Evolutionary conservation across 495 filamentous ascomycete species (phyloP).

Genomic region (Penicillium simplicissimum): DNA sequence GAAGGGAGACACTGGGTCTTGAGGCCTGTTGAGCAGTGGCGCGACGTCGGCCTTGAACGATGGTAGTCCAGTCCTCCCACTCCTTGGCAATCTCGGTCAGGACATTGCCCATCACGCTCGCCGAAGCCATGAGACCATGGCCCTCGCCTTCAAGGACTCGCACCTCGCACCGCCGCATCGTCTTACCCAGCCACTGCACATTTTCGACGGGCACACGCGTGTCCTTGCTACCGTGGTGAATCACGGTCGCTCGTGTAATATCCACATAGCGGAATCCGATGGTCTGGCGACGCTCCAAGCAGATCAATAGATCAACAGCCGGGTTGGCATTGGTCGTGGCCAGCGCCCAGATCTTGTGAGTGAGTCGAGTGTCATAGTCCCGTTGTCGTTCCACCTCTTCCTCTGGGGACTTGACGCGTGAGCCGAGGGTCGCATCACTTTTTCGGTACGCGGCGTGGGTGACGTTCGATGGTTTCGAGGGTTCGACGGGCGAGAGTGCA

Average conservation of each 20-base stretch:
- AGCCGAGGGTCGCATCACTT: constrained; percentile 28
- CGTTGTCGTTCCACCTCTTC: constrained; percentile 67
- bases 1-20: constrained; percentile 26
- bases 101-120: constrained; percentile 86
- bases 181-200: constrained; percentile 89
- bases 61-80: constrained; percentile 88
- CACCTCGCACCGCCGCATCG: constrained; percentile 91
- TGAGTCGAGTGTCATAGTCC: constrained; percentile 82
- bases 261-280: constrained; percentile 98
- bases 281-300: constrained; percentile 83
- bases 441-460: constrained; percentile 20
- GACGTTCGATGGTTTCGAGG: constrained; percentile 20
- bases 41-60: constrained; percentile 54
- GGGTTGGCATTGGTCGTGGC: constrained; percentile 92
- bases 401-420: constrained; percentile 28
- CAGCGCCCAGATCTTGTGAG: constrained; percentile 91
- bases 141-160: constrained; percentile 88
- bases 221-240: constrained; percentile 91
- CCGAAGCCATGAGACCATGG: constrained; percentile 95
- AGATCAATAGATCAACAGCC: constrained; percentile 88
- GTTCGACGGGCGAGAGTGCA: constrained; percentile 27
- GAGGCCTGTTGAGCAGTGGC: constrained; percentile 28
- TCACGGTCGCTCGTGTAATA: constrained; percentile 84
- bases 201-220: constrained; percentile 93
- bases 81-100: constrained; percentile 91